Conservation (phyloP, 805 yeast genomes). For the Zygotorulaspora danielsina region DNA sequence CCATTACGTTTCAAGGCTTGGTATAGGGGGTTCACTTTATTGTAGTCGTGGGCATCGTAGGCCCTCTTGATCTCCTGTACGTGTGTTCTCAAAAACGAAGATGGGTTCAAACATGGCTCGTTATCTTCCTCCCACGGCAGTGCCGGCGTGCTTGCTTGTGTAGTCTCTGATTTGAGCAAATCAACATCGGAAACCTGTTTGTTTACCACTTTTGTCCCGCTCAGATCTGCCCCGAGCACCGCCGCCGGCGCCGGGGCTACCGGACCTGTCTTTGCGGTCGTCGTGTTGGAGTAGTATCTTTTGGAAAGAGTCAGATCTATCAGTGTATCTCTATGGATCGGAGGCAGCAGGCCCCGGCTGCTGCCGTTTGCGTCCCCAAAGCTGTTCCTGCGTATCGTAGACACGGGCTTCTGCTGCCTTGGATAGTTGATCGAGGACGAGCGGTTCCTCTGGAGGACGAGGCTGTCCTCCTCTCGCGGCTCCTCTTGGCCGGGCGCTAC, state of each 20-base stretch:
- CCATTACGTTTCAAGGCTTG: constrained; percentile 41
- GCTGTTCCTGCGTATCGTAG: constrained; percentile 13
- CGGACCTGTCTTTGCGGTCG: constrained; percentile 1
- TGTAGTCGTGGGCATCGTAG: constrained; percentile 28
- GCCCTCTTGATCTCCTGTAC: constrained; percentile 31
- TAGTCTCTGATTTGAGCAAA: neutral
- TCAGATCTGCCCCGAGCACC: neutral
- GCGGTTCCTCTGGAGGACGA: constrained; percentile 4
- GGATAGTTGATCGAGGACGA: constrained; percentile 7
- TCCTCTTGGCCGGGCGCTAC: constrained; percentile 10
- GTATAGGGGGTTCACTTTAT: constrained; percentile 39
- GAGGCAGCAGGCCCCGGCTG: constrained; percentile 7
- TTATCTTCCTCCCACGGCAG: constrained; percentile 33
- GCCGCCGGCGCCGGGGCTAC: neutral
- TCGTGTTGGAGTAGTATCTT: constrained; percentile 20
- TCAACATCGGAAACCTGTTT: constrained; percentile 2
- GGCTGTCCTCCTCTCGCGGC: neutral
- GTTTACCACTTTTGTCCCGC: neutral
- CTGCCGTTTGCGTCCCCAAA: constrained; percentile 10
- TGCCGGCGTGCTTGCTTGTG: too few species aligned
- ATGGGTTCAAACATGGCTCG: constrained; percentile 31
- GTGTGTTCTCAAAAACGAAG: constrained; percentile 33
- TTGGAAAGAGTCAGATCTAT: constrained; percentile 19
- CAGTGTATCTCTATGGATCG: constrained; percentile 15
- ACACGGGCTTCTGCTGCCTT: constrained; percentile 2